phyloP scores from a whole-genome alignment of 208 protist genomes.

The Trypanosoma lewisi region DNA sequence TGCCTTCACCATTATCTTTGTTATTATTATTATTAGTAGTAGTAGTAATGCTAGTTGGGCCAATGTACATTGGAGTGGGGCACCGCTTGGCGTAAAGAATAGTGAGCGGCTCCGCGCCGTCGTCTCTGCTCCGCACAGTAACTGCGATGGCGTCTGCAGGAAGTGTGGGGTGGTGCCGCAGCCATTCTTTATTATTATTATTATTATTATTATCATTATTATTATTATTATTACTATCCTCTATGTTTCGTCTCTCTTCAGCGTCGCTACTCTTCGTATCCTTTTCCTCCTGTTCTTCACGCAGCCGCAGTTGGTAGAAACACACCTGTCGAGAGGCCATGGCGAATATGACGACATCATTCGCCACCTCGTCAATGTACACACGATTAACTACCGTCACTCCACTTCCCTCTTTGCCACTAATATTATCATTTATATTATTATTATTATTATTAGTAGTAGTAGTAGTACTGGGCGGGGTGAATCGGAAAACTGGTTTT shows the following conservation, averaged over 20 bases:
- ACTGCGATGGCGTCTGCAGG: slow-evolving; percentile 16
- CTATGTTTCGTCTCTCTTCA: slow-evolving; percentile 1
- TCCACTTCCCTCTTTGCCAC: background rate
- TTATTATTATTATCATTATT: background rate
- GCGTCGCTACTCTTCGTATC: background rate
- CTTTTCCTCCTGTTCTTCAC: background rate
- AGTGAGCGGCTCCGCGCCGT: background rate
- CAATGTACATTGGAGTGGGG: slow-evolving; percentile 16
- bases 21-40: slow-evolving; percentile 4
- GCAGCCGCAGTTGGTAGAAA: slow-evolving; percentile 29
- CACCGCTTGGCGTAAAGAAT: slow-evolving; percentile 29
- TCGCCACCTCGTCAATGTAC: slow-evolving; percentile 53
- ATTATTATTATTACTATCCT: too few species aligned
- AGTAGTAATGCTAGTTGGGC: background rate
- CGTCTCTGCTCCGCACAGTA: background rate
- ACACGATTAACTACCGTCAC: slow-evolving; percentile 22
- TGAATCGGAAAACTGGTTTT: slow-evolving; percentile 28
- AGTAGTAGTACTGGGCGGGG: background rate
- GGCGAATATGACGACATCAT: slow-evolving; percentile 50
- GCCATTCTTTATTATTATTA: background rate
- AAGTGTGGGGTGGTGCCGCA: slow-evolving; percentile 3
- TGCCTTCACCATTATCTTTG: background rate
- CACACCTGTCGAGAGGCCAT: slow-evolving; percentile 12
- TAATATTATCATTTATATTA: background rate
- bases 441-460: slow-evolving; percentile 1